Percentiles rank a stretch among this genome's conserved stretches.
Conservation (phyloP, 495 filamentous ascomycete species). For the Alectoria sarmentosa region DNA sequence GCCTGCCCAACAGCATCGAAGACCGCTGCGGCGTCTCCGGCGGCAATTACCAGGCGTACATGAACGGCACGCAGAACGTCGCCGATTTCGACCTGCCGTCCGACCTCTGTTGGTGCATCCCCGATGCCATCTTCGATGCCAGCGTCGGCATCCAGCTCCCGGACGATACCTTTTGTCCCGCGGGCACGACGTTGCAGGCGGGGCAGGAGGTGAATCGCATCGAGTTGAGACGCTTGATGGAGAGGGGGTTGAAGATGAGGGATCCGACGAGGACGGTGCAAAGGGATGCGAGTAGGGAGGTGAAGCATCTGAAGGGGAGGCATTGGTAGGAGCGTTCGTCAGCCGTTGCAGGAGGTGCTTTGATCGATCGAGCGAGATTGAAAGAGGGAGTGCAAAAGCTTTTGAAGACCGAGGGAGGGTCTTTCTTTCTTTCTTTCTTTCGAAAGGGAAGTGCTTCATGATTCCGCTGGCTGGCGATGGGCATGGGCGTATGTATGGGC, state of each 20-base stretch:
- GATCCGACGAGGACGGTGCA: neutral
- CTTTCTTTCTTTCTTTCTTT: no score
- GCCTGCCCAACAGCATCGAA: constrained; percentile 7
- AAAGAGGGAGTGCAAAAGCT: no score
- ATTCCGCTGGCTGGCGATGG: no score
- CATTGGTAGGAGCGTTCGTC: neutral
- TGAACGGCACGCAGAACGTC: constrained; percentile 2
- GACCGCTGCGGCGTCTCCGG: neutral
- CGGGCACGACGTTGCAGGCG: neutral
- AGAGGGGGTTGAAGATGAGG: neutral
- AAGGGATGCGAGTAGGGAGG: neutral
- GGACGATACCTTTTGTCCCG: constrained; percentile 3
- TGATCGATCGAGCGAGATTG: no score
- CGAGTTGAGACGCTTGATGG: neutral
- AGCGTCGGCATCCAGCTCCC: constrained; percentile 11
- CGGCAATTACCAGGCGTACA: constrained; percentile 8
- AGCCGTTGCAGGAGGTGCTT: no score
- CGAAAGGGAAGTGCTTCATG: no score
- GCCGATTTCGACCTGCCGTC: constrained; percentile 12
- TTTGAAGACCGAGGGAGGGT: no score
- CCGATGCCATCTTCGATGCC: constrained; percentile 12
- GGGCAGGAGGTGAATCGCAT: neutral
- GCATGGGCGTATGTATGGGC: no score
- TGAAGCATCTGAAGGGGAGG: neutral
- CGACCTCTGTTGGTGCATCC: constrained; percentile 11